A percentile compares a stretch with the other conserved stretches of the same genome.
phyloP scores from a whole-genome alignment of 495 filamentous ascomycete genomes.

The Penicillium atrosanguineum region DNA sequence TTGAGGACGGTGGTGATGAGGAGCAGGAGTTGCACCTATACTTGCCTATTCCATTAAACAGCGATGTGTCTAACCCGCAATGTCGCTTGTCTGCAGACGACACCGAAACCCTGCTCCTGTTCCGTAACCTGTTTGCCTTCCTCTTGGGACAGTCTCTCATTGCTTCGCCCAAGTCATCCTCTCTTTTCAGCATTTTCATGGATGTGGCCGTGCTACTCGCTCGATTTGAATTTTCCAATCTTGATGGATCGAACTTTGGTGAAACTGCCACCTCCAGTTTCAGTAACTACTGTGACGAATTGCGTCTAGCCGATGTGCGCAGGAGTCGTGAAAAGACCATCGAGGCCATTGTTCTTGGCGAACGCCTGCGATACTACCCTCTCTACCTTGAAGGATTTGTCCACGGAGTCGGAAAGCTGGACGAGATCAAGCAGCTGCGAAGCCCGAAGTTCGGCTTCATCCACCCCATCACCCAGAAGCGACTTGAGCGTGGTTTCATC shows the following conservation, averaged over 20 bases:
- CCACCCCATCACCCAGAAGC: slow-evolving; percentile 66
- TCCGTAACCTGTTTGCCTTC: slow-evolving; percentile 90
- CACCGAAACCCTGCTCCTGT: slow-evolving; percentile 66
- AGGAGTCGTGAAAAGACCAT: slow-evolving; percentile 85
- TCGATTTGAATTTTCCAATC: slow-evolving; percentile 73
- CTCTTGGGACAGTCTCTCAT: slow-evolving; percentile 77
- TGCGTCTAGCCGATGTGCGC: slow-evolving; percentile 75
- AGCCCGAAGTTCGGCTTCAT: slow-evolving; percentile 69
- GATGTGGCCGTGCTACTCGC: slow-evolving; percentile 66
- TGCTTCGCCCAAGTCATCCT: slow-evolving; percentile 64
- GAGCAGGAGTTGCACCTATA: slow-evolving; percentile 65
- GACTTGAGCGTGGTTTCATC: slow-evolving; percentile 76
- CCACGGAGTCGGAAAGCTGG: slow-evolving; percentile 89
- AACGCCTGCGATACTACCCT: slow-evolving; percentile 74
- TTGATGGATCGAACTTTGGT: slow-evolving; percentile 79
- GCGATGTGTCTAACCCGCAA: slow-evolving; percentile 41
- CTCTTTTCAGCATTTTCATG: slow-evolving; percentile 71
- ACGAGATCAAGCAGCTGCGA: slow-evolving; percentile 64
- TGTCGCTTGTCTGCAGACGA: slow-evolving; percentile 51
- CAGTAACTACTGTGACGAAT: slow-evolving; percentile 70
- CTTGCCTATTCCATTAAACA: slow-evolving; percentile 58
- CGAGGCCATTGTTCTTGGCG: slow-evolving; percentile 82
- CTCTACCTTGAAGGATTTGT: slow-evolving; percentile 90
- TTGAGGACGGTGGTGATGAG: slow-evolving; percentile 44
- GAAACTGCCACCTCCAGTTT: slow-evolving; percentile 76